Evolutionary conservation across 2,329 filamentous ascomycete species (phyloP), one percentile per base, ranked within the genome.

Genomic region (Calonectria leucothoes): DNA sequence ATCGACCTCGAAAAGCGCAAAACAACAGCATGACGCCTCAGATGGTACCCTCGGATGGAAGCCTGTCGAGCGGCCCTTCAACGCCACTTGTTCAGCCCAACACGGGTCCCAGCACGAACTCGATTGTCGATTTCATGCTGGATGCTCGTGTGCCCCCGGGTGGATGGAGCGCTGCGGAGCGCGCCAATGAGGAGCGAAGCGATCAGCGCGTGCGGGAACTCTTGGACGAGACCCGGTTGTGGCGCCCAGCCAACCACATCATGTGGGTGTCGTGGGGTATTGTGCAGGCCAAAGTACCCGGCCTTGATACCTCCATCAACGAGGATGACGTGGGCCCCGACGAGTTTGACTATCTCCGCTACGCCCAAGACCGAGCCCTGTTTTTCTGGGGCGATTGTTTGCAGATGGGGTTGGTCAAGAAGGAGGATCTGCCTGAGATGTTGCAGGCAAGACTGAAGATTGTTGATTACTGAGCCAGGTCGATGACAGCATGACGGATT

Each of bases 221-320:
- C 33, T 87, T 97, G 81, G 91, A 93, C 49, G 95, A 98, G 85
- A 93, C 95, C 3, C 89, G 92, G 20, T 87, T 98, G 57, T 99
- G 97, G 97, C 92, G 97, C 4, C 88, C 94, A 0, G 94, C 95
- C 48, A 98, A 97, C 85, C 95, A 93, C 42, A 95, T 95, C 2
- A 92, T 94, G 85, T 99, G 97, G 97, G 91, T 97, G 29, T 94
- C 95, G 1, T 99, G 97, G 97, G 97, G 97, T 29, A 95, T 98
- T 74, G 94, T 99, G 66, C 97, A 99, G 85, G 96, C 97, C 61
- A 96, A 97, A 82, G 89, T 98, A 1, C 92, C 94, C 0, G 94
- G 93, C 0, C 88, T 96, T 82, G 91, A 93, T 23, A 85, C 86
- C 42, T 85, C 84, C 17, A 79, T 77, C 1, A 81, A 77, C 12